Evolutionary conservation across 1,139 yeast species (phyloP).

Genomic region (Ogataea hybrid): DNA sequence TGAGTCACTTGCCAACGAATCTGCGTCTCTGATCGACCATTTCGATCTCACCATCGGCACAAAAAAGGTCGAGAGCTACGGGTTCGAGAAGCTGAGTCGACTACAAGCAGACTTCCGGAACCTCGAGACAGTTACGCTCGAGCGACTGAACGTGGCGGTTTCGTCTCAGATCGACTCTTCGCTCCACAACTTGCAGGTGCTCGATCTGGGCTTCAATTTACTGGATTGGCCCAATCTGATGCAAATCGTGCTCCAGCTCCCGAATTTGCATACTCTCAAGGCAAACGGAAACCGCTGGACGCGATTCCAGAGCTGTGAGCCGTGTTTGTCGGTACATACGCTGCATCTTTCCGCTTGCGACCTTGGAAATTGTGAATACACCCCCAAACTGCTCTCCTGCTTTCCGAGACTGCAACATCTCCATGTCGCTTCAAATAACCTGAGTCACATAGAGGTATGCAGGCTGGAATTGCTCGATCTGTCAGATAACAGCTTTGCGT

Average conservation of each 20-base stretch:
- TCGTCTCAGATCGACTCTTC: constrained; percentile 16
- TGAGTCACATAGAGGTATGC: constrained; percentile 17
- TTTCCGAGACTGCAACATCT: constrained; percentile 47
- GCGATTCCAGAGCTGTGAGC: not conserved
- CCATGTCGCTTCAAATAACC: constrained; percentile 47
- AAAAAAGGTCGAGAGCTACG: constrained; percentile 59
- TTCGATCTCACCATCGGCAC: constrained; percentile 40
- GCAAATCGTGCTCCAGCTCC: constrained; percentile 37
- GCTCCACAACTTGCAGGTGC: constrained; percentile 35
- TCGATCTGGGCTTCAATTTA: constrained; percentile 67
- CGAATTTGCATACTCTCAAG: constrained; percentile 42
- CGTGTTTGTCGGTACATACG: constrained; percentile 21
- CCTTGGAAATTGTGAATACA: constrained; percentile 36
- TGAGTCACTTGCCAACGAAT: constrained; percentile 8
- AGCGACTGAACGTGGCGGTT: constrained; percentile 36
- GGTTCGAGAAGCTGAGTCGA: constrained; percentile 55
- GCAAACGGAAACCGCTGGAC: constrained; percentile 63
- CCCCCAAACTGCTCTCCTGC: constrained; percentile 29
- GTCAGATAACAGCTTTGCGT: constrained; percentile 42
- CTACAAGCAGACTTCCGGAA: constrained; percentile 46
- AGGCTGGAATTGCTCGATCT: constrained; percentile 39
- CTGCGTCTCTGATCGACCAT: constrained; percentile 8
- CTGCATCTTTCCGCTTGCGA: constrained; percentile 34
- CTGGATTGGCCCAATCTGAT: constrained; percentile 43
- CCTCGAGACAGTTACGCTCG: constrained; percentile 51